Evolutionary conservation across 2,329 filamentous ascomycete species (phyloP), one percentile per base, ranked within the genome.

Genomic region (Aureobasidium namibiae): DNA sequence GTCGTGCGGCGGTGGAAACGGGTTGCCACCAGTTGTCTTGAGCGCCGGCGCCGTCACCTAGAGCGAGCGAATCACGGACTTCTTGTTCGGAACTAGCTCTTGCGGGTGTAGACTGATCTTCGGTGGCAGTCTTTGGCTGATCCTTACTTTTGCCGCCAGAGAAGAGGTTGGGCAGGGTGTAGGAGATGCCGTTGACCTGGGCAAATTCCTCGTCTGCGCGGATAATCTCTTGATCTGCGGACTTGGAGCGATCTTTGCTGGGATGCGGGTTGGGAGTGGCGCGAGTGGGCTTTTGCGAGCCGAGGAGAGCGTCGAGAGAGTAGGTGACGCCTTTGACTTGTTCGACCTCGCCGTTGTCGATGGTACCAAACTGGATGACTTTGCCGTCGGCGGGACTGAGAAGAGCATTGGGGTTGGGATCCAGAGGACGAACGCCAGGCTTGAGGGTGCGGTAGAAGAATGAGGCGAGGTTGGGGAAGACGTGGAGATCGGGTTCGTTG

Each of bases 291-390:
- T 70, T 65, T 59, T 72, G 60, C 65, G 73, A 73, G 54, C 94
- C 94, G 1, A 99, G 81, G 1, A 99, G 81, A 8, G 94, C 92
- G 70, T 99, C 94, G 58, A 99, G 82, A 65, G 87, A 95, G 75
- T 99, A 99, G 0, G 94, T 99, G 81, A 99, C 94, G 61, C 94
- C 94, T 75, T 99, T 99, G 64, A 99, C 92, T 75, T 99, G 94
- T 73, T 99, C 94, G 44, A 99, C 95, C 69, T 96, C 90, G 49
- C 92, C 92, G 67, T 92, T 85, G 68, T 95, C 88, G 60, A 99
- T 96, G 66, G 85, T 86, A 11, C 94, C 94, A 66, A 91, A 96
- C 67, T 97, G 92, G 26, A 99, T 82, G 46, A 99, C 82, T 63
- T 88, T 88, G 48, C 94, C 94, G 72, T 99, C 94, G 5, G 94